Evolutionary conservation across 768 basidiomycete species (phyloP).

Genomic region (Lyophyllum atratum): DNA sequence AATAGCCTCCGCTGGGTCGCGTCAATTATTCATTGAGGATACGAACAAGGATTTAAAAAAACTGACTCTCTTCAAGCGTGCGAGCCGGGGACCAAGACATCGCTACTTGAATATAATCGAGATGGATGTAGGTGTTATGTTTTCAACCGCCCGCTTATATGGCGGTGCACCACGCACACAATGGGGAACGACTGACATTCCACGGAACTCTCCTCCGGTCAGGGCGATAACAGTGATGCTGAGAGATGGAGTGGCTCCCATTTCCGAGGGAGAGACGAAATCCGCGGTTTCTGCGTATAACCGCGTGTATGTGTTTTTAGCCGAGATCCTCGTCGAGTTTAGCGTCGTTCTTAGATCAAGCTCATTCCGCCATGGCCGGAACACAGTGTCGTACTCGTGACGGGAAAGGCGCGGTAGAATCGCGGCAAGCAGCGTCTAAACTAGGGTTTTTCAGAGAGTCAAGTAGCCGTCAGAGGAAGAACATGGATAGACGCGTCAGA

Average conservation of each 20-base stretch:
- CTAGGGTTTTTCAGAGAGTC: not conserved
- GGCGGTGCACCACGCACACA: conserved; percentile 20
- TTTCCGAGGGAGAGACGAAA: conserved; percentile 24
- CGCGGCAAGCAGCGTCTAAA: not conserved
- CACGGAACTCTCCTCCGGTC: conserved; percentile 35
- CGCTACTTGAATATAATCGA: conserved; percentile 17
- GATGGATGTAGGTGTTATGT: conserved; percentile 17
- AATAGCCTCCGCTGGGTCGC: conserved; percentile 40
- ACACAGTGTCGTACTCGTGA: not conserved
- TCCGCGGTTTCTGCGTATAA: conserved; percentile 22
- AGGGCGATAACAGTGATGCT: conserved; percentile 37
- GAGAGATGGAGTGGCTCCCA: conserved; percentile 15
- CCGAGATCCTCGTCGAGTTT: not conserved
- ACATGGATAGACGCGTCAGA: not conserved
- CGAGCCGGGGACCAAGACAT: conserved; percentile 40
- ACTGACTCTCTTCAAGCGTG: conserved; percentile 42
- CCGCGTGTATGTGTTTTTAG: conserved; percentile 5
- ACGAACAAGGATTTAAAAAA: conserved; percentile 1
- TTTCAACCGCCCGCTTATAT: conserved; percentile 32
- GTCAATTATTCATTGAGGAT: not conserved
- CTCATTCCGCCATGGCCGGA: not conserved
- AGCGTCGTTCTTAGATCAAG: not conserved
- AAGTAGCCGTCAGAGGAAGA: not conserved
- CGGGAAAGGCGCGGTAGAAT: not conserved
- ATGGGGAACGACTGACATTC: conserved; percentile 35